Base-by-base conservation (phyloP, 257 asterid genomes). In the Lycium barbarum region DNA sequence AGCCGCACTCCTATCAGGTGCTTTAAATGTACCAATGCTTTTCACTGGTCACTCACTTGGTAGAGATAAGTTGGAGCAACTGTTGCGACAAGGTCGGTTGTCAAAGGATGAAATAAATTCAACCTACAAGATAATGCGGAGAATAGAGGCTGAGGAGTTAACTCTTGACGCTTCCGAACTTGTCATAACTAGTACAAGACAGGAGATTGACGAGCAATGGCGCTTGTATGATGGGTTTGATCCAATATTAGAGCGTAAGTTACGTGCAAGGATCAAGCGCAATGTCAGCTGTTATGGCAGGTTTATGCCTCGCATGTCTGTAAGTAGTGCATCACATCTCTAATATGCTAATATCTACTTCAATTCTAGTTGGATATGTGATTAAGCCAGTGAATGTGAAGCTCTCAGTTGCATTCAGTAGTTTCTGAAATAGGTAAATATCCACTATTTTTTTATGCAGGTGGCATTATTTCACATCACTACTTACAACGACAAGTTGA, bases 171-270 rank as follows among this genome's bases (percentile, higher is more conserved):
- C 98, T 80, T 94, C 99, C 12, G 99, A 97, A 88, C 91, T 92
- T n/a, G 94, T 97, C 86, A 94, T 95, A 79, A 97, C 99, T 61
- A 97, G 99, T 90, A 97, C 99, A 66, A 90, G 97, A 47, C 99
- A 97, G 89, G 99, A 97, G 91, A 97, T 97, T 85, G 99, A 97
- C 22, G 98, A 95, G 94, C 99, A 97, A 90, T 97, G 99, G 99
- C 97, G 98, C 78, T 87, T 97, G 86, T 97, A 95, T 84, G 98
- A 97, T 90, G 99, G 99, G 65, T 97, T 97, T 90, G 99, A 97
- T 91, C 99, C 98, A 14, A 93, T 95, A 68, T 92, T 97, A 26
- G 99, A 95, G 89, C 94, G 98, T 63, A 95, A 97, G 83, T 89
- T 97, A 35, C 98, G 99, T 79, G 99, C 99, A 45, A 92, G 99